These are phyloP conservation scores for Yamadazyma membranifaciens DNA, from an alignment of 1,139 yeast species.

Conservation along the genomic window DNA sequence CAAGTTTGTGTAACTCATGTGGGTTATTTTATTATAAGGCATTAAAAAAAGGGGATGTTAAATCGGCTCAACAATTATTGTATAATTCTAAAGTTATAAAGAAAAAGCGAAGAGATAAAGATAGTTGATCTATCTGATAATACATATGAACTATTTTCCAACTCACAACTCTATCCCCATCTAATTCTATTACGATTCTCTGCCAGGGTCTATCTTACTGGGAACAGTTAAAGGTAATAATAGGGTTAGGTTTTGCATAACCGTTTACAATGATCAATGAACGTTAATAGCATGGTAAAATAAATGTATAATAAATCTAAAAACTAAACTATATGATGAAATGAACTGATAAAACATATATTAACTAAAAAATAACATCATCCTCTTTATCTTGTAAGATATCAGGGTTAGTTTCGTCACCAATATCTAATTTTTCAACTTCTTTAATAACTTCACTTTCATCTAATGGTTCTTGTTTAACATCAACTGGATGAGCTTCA, in stretches of 20 bases:
- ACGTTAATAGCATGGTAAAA: too few species aligned
- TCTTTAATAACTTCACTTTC: slow-evolving; percentile 19
- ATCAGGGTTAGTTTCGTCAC: slow-evolving; percentile 18
- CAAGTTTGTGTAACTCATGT: slow-evolving; percentile 1
- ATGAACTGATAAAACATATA: neutral
- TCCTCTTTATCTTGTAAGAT: slow-evolving; percentile 41
- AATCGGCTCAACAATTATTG: too few species aligned
- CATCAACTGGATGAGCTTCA: slow-evolving; percentile 8
- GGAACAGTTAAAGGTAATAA: too few species aligned
- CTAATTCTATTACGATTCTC: too few species aligned
- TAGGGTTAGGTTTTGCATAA: too few species aligned
- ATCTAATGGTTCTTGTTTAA: slow-evolving; percentile 13
- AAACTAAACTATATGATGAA: neutral
- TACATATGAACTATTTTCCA: too few species aligned
- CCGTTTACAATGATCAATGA: too few species aligned
- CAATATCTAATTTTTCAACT: slow-evolving; percentile 24
- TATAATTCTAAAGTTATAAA: too few species aligned
- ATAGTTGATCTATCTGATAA: neutral
- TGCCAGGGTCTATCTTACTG: too few species aligned
- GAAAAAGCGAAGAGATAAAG: neutral
- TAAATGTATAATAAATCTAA: neutral
- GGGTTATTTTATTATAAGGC: slow-evolving; percentile 1
- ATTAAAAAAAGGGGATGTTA: neutral
- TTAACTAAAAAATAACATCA: slow-evolving; percentile 38
- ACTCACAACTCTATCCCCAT: too few species aligned